Conservation (phyloP, 2,329 filamentous ascomycete genomes). For the Fusarium sp. region DNA sequence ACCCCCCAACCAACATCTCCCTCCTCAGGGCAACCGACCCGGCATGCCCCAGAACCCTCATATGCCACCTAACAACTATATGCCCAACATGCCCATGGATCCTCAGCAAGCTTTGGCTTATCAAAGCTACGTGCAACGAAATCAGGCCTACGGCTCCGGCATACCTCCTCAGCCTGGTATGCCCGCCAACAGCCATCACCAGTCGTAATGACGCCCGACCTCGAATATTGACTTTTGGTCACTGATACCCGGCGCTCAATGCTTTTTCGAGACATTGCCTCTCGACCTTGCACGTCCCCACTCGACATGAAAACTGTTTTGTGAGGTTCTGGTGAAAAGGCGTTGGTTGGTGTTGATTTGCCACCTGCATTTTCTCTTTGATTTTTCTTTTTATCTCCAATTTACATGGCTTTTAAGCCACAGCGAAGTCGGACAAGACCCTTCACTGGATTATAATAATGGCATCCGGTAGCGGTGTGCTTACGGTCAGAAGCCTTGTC, state of each 20-base stretch:
- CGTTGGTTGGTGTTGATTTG: constrained; percentile 53
- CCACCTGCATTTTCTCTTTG: constrained; percentile 46
- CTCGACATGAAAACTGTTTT: constrained; percentile 50
- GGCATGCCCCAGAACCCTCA: constrained; percentile 73
- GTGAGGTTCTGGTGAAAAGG: constrained; percentile 55
- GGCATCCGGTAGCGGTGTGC: constrained; percentile 7
- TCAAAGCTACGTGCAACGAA: constrained; percentile 82
- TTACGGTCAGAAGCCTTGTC: constrained; percentile 3
- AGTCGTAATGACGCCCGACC: constrained; percentile 65
- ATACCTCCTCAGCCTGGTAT: constrained; percentile 83
- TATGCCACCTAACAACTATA: constrained; percentile 70
- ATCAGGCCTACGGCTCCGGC: constrained; percentile 75
- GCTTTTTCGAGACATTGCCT: constrained; percentile 56
- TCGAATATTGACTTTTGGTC: constrained; percentile 46
- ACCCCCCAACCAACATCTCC: constrained; percentile 79
- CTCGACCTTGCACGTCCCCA: constrained; percentile 43
- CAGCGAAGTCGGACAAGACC: constrained; percentile 13
- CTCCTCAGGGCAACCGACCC: constrained; percentile 67
- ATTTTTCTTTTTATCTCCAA: constrained; percentile 36
- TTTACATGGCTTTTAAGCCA: constrained; percentile 34
- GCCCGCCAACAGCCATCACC: constrained; percentile 84
- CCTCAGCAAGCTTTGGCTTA: constrained; percentile 85
- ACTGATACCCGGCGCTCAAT: constrained; percentile 71
- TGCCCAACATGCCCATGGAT: constrained; percentile 74
- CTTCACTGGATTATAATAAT: constrained; percentile 37